Percentiles rank a stretch among this genome's conserved stretches.
These are phyloP conservation scores for Cyberlindnera subsufficiens DNA, from an alignment of 805 yeast genomes.

Conservation along the genomic window DNA sequence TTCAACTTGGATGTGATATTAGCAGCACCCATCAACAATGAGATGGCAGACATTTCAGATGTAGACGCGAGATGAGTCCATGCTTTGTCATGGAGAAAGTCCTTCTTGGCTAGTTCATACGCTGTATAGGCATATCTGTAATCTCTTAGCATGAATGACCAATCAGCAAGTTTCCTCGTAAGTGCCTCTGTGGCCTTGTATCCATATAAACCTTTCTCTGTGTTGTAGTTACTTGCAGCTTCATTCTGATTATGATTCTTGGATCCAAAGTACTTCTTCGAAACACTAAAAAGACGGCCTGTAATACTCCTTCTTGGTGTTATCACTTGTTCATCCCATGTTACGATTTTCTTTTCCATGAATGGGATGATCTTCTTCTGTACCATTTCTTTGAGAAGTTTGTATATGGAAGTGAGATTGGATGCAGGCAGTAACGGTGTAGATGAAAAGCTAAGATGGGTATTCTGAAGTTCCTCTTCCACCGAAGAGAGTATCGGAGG, in stretches of 20 bases:
- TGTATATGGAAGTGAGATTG: slow-evolving; percentile 13
- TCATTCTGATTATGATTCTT: slow-evolving; percentile 18
- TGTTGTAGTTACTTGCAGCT: slow-evolving; percentile 36
- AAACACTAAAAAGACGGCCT: slow-evolving; percentile 64
- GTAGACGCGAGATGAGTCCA: slow-evolving; percentile 76
- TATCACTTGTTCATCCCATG: slow-evolving; percentile 82
- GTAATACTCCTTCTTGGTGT: slow-evolving; percentile 73
- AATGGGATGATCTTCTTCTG: slow-evolving; percentile 54
- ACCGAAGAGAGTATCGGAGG: slow-evolving; percentile 33
- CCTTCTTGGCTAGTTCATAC: slow-evolving; percentile 77
- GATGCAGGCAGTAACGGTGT: slow-evolving; percentile 11
- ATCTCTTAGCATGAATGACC: slow-evolving; percentile 88
- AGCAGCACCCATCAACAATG: slow-evolving; percentile 54
- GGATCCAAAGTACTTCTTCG: slow-evolving; percentile 45
- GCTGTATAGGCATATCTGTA: slow-evolving; percentile 78
- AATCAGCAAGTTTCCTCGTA: slow-evolving; percentile 81
- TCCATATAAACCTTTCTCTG: slow-evolving; percentile 51
- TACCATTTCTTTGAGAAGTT: slow-evolving; percentile 25
- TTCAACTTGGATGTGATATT: slow-evolving; percentile 35
- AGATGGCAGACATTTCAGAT: slow-evolving; percentile 82
- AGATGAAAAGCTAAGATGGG: slow-evolving; percentile 10
- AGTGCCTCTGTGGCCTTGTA: slow-evolving; percentile 64
- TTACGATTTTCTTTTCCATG: slow-evolving; percentile 74
- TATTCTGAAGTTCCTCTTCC: slow-evolving; percentile 38
- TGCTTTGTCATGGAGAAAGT: slow-evolving; percentile 69